A percentile compares a stretch with the other conserved stretches of the same genome.
phyloP scores from a whole-genome alignment of 139 green algal genomes.

The Tetratostichococcus sp. region DNA sequence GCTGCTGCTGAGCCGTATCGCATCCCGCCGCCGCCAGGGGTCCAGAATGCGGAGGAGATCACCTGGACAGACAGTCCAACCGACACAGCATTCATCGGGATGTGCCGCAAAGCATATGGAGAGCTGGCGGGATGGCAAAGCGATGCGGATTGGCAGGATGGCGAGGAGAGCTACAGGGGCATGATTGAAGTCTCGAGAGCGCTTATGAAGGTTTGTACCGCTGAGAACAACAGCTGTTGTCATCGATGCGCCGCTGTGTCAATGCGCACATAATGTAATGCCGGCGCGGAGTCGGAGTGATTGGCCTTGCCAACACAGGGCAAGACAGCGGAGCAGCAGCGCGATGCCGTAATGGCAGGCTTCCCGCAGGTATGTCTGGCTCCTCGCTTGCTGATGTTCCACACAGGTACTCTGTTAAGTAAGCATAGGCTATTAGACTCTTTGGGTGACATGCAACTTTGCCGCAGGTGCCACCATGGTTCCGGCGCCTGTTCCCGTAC shows the following conservation, averaged over 20 bases:
- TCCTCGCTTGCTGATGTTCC: too few relatives aligned
- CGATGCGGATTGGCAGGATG: constrained; percentile 25
- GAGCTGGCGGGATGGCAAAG: constrained; percentile 51
- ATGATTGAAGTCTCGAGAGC: constrained; percentile 71
- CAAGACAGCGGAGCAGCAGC: constrained; percentile 39
- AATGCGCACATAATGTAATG: too few relatives aligned
- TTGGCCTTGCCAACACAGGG: too few relatives aligned
- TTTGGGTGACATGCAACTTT: background rate
- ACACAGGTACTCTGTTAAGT: too few relatives aligned
- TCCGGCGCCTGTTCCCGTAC: constrained; percentile 63
- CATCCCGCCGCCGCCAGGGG: background rate
- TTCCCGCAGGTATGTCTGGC: constrained; percentile 66
- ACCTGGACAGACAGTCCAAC: constrained; percentile 44
- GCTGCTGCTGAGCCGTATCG: background rate
- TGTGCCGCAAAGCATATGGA: constrained; percentile 61
- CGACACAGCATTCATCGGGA: constrained; percentile 58
- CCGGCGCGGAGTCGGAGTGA: too few relatives aligned
- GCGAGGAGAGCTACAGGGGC: constrained; percentile 48
- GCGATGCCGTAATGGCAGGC: constrained; percentile 53
- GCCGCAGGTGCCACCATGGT: constrained; percentile 28
- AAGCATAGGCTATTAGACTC: background rate
- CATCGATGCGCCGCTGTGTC: too few relatives aligned
- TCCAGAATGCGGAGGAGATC: constrained; percentile 27
- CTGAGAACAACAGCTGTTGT: background rate
- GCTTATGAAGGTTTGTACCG: constrained; percentile 59